A percentile compares a stretch with the other conserved stretches of the same genome.
Evolutionary conservation across 2,329 filamentous ascomycete species (phyloP).

Genomic region (Xylogone sp.): DNA sequence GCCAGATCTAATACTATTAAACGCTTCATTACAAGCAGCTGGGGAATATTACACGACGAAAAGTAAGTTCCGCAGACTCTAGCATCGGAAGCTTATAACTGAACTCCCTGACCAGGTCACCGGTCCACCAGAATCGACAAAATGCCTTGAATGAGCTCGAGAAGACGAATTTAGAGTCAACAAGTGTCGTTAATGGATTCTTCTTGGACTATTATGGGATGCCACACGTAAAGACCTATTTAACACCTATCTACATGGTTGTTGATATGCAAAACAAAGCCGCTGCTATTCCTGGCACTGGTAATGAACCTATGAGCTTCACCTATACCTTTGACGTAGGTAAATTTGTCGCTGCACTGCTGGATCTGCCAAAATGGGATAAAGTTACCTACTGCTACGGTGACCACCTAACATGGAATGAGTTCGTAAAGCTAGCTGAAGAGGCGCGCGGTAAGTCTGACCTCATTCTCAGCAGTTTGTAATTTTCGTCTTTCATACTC

Average conservation of each 20-base stretch:
- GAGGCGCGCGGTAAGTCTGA: conserved; percentile 11
- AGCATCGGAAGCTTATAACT: too few species aligned
- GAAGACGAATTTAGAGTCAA: conserved; percentile 14
- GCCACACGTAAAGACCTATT: conserved; percentile 14
- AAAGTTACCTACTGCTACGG: conserved; percentile 16
- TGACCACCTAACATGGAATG: conserved; percentile 22
- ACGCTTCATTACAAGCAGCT: conserved; percentile 20
- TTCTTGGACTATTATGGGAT: conserved; percentile 18
- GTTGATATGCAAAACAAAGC: conserved; percentile 16
- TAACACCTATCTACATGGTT: conserved; percentile 10
- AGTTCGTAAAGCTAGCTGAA: conserved; percentile 20
- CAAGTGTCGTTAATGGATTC: conserved; percentile 13
- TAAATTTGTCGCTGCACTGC: conserved; percentile 14
- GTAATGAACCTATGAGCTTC: conserved; percentile 14
- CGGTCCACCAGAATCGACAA: too few species aligned
- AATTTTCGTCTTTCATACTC: too few species aligned
- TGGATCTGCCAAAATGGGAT: conserved; percentile 17
- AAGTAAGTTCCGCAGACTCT: conserved; percentile 6
- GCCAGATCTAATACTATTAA: conserved; percentile 9
- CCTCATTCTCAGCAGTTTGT: background rate
- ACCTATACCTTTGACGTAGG: conserved; percentile 24
- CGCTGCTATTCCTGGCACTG: conserved; percentile 20
- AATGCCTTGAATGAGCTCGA: background rate
- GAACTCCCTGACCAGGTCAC: too few species aligned
- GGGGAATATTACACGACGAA: conserved; percentile 2